Percentiles rank a stretch among this genome's conserved stretches.
Conservation (phyloP, 2,329 filamentous ascomycete species). For the Rutstroemia sp. region DNA sequence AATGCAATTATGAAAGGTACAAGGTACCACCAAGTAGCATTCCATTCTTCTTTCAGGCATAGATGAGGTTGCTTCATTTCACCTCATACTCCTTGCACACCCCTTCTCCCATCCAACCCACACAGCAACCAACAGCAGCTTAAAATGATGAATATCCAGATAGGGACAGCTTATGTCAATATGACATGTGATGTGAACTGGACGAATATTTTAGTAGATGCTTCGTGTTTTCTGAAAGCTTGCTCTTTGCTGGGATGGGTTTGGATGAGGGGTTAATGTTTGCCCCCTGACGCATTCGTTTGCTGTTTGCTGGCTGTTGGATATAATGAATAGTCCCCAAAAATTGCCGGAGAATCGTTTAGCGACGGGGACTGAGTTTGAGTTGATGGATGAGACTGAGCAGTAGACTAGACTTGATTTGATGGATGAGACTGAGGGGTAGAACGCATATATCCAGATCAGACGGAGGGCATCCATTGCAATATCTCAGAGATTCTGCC, state of each 20-base stretch:
- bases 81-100: no score
- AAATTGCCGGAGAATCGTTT: no score
- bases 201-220: conserved; percentile 99
- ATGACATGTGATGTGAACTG: conserved; percentile 84
- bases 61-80: background rate
- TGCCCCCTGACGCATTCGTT: background rate
- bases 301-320: background rate
- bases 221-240: conserved; percentile 68
- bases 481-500: no score
- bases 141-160: conserved; percentile 89
- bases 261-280: background rate
- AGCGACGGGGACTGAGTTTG: no score
- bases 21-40: no score
- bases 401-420: no score
- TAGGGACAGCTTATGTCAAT: conserved; percentile 98
- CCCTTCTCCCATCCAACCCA: no score
- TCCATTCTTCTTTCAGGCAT: no score
- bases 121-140: background rate
- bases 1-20: no score
- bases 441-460: no score
- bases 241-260: conserved; percentile 7
- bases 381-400: background rate
- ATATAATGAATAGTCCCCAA: no score
- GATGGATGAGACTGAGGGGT: background rate
- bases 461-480: no score